phyloP scores from a whole-genome alignment of 2,329 filamentous ascomycete genomes.

The Verticillium longisporum region DNA sequence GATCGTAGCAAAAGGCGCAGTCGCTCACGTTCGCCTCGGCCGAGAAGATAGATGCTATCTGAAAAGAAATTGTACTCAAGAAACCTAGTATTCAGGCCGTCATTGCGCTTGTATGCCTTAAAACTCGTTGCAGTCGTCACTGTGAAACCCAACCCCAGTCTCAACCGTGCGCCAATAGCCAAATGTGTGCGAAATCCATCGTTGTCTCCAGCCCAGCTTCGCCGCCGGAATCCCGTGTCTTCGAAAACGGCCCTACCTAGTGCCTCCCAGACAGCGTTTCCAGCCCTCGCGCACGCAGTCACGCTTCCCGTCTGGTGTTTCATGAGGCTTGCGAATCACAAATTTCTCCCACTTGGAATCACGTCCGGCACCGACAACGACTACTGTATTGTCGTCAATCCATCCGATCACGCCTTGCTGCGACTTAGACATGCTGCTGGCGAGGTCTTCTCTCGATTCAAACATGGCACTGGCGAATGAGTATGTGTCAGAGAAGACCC shows the following conservation, averaged over 20 bases:
- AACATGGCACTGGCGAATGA: conserved; percentile 78
- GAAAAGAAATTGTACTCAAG: not conserved
- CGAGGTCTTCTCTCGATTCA: conserved; percentile 70
- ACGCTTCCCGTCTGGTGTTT: conserved; percentile 50
- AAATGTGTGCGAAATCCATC: not conserved
- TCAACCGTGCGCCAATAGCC: not conserved
- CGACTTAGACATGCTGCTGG: conserved; percentile 48
- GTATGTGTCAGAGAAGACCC: conserved; percentile 83
- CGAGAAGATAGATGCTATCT: not conserved
- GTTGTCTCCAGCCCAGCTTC: no score
- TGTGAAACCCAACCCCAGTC: not conserved
- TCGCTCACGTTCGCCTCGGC: conserved; percentile 8
- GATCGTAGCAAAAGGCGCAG: conserved; percentile 10
- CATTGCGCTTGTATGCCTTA: not conserved
- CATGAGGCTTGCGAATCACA: conserved; percentile 56
- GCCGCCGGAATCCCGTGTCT: no score
- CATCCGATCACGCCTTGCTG: conserved; percentile 84
- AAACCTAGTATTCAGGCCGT: not conserved
- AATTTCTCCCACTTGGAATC: conserved; percentile 89
- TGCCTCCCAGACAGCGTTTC: conserved; percentile 64
- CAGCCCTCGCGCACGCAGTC: conserved; percentile 67
- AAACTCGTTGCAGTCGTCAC: not conserved
- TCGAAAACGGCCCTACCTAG: conserved; percentile 14
- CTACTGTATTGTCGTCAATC: conserved; percentile 64
- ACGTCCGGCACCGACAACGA: conserved; percentile 71